phyloP scores from a whole-genome alignment of 169 alveolate genomes.

The Eimeria nieschulzi region DNA sequence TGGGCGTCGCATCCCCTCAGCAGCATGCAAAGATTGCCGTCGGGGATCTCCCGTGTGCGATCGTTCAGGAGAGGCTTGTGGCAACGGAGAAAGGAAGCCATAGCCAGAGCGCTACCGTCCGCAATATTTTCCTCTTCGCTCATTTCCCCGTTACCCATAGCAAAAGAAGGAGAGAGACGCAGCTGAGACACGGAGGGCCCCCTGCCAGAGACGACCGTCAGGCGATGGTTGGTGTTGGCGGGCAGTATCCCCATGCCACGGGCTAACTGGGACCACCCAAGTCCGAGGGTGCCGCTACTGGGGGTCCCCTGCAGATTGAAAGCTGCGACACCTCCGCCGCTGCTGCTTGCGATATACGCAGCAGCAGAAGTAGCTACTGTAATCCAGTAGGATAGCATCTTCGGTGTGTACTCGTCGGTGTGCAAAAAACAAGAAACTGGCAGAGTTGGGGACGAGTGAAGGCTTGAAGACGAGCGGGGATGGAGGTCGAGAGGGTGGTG shows the following conservation, averaged over 20 bases:
- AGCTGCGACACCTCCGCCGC: not conserved
- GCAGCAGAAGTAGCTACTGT: slow-evolving; percentile 5
- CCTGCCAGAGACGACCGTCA: too few relatives aligned
- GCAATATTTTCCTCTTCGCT: not conserved
- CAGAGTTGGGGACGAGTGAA: too few relatives aligned
- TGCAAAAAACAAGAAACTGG: too few relatives aligned
- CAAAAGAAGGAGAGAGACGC: not conserved
- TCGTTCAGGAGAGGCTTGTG: slow-evolving; percentile 69
- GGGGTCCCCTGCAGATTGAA: slow-evolving; percentile 18
- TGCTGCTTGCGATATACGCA: not conserved
- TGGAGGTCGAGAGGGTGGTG: too few relatives aligned
- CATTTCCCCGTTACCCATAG: not conserved
- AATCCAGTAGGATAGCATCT: too few relatives aligned
- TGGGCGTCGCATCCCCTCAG: slow-evolving; percentile 72
- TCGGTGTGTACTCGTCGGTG: too few relatives aligned
- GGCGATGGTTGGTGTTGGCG: too few relatives aligned
- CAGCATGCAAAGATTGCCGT: slow-evolving; percentile 65
- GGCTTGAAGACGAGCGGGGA: too few relatives aligned
- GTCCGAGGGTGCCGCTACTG: not conserved
- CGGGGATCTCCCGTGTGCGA: slow-evolving; percentile 49
- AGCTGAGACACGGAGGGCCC: not conserved
- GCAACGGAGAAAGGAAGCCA: slow-evolving; percentile 68
- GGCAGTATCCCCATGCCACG: too few relatives aligned
- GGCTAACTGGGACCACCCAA: too few relatives aligned
- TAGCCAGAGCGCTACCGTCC: slow-evolving; percentile 45